Conservation (phyloP, 805 yeast genomes). For the Monosporozyma yasuniensis region DNA sequence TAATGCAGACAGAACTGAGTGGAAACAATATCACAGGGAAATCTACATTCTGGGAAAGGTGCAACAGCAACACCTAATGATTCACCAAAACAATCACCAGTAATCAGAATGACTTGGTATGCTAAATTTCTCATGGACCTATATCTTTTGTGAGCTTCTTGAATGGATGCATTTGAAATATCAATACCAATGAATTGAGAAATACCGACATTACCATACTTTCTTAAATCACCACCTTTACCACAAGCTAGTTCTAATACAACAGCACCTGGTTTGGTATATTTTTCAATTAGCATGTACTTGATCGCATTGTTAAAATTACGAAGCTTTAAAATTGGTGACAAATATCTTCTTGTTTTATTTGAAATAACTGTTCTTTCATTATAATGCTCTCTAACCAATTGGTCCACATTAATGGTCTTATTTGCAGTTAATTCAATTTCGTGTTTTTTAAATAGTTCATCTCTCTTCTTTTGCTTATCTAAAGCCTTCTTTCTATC, state of each 20-base stretch:
- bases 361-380: constrained; percentile 67
- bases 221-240: constrained; percentile 92
- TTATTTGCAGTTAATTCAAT: constrained; percentile 31
- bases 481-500: constrained; percentile 14
- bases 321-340: constrained; percentile 79
- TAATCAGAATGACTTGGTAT: constrained; percentile 77
- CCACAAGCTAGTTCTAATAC: constrained; percentile 93
- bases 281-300: constrained; percentile 70
- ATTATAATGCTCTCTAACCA: constrained; percentile 80
- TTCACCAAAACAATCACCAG: constrained; percentile 83
- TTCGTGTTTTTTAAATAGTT: constrained; percentile 29
- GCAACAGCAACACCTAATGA: constrained; percentile 59
- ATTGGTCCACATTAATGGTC: constrained; percentile 44
- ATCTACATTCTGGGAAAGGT: constrained; percentile 55
- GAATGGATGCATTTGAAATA: constrained; percentile 78
- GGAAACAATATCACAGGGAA: constrained; percentile 83
- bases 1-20: constrained; percentile 92
- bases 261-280: constrained; percentile 43
- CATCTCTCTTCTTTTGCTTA: constrained; percentile 26
- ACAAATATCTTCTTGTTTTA: constrained; percentile 51
- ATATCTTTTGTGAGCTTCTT: constrained; percentile 76
- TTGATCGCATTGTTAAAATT: constrained; percentile 90
- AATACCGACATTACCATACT: constrained; percentile 70
- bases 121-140: constrained; percentile 43
- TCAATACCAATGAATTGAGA: constrained; percentile 84